A percentile compares a stretch with the other conserved stretches of the same genome.
Evolutionary conservation across 2,329 filamentous ascomycete genomes (phyloP).

Genomic region (Arthrinium phaeospermum): DNA sequence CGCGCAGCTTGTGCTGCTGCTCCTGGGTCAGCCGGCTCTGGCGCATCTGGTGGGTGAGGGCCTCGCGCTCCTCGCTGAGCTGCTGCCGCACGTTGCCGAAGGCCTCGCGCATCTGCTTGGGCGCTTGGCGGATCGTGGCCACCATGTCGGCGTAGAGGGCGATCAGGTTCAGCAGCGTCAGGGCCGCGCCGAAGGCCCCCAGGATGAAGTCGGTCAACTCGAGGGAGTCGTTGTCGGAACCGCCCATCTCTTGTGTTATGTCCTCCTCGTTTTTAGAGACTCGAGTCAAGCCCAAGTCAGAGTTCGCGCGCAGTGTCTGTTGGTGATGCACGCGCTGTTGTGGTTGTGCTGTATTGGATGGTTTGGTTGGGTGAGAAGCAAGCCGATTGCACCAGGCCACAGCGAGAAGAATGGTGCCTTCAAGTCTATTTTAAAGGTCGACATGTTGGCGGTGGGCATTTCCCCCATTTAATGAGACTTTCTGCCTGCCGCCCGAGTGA

Average conservation of each 20-base stretch:
- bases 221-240: constrained; percentile 17
- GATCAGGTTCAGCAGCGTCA: constrained; percentile 28
- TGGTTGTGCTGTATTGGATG: background rate
- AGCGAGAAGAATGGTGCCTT: background rate
- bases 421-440: background rate
- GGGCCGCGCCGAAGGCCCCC: constrained; percentile 23
- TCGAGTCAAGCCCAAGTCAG: background rate
- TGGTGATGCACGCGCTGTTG: background rate
- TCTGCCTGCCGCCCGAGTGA: background rate
- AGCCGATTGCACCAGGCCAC: background rate
- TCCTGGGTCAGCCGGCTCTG: constrained; percentile 21
- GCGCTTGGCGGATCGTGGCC: constrained; percentile 27
- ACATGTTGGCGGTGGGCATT: background rate
- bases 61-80: constrained; percentile 29
- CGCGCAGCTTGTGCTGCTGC: background rate
- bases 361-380: background rate
- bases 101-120: constrained; percentile 26
- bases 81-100: constrained; percentile 28
- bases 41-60: constrained; percentile 28
- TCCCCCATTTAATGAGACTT: background rate
- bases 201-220: constrained; percentile 25
- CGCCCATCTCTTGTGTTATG: background rate
- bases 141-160: constrained; percentile 29
- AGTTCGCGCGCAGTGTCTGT: background rate
- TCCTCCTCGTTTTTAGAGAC: background rate